These are phyloP conservation scores for Gastrodia elata DNA, from an alignment of 106 monocot genomes.

Conservation along the genomic window DNA sequence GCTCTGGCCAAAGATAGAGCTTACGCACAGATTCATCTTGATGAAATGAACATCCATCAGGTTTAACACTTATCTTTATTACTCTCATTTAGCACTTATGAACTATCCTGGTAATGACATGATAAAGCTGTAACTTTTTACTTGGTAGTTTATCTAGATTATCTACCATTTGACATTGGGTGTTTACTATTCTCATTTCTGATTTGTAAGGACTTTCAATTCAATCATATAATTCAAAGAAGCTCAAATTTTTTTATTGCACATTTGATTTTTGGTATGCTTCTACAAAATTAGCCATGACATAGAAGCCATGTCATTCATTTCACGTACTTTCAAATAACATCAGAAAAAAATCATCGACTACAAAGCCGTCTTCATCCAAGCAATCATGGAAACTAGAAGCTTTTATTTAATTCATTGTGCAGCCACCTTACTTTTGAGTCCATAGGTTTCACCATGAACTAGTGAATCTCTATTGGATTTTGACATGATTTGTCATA, in stretches of 20 bases:
- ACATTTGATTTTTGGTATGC: too few species aligned
- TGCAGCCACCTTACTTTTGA: too few species aligned
- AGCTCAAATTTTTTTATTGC: neutral
- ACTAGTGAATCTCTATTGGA: too few species aligned
- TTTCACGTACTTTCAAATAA: too few species aligned
- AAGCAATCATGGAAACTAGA: too few species aligned
- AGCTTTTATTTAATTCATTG: too few species aligned
- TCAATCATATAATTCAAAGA: neutral
- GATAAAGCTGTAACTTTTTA: neutral
- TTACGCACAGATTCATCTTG: slow-evolving; percentile 58
- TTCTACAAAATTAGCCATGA: too few species aligned
- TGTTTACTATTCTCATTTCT: neutral
- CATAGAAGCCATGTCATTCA: too few species aligned
- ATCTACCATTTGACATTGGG: neutral
- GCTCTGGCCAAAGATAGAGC: slow-evolving; percentile 82
- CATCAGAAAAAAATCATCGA: too few species aligned
- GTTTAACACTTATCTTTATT: slow-evolving; percentile 18
- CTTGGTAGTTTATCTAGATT: neutral
- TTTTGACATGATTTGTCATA: too few species aligned
- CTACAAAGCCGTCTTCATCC: too few species aligned
- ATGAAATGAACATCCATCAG: slow-evolving; percentile 80
- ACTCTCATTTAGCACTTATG: neutral
- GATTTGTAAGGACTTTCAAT: neutral
- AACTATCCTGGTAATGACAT: neutral
- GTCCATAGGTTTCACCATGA: too few species aligned